Evolutionary conservation across 305 asterid genomes (phyloP), one percentile per base, ranked within the genome.

Genomic region (Rubia balearica): DNA sequence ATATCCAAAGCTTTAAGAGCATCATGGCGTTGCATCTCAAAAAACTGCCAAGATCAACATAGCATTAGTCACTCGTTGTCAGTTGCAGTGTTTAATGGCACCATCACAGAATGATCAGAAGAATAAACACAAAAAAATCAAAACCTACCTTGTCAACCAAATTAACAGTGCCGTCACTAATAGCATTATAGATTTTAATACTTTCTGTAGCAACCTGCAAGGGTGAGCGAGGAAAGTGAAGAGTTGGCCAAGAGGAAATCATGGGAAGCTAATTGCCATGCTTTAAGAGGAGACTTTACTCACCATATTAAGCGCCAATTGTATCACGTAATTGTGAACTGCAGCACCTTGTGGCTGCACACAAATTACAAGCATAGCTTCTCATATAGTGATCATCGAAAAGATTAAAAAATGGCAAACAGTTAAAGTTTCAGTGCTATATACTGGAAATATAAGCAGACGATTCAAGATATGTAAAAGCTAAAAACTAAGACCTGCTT

Each of bases 331-430:
- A 78, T 91, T 90, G 82, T 87, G 96, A 71, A 85, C 75, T 61
- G 96, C 90, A 63, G 97, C 97, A 81, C 99, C 99, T 78, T 95
- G 99, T 73, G 99, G 99, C 99, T 95, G 96, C 84, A 83, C 38
- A 76, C 76, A 57, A 14, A 70, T 77, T 70, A 82, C 56, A 56
- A 55, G 51, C 60, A 79, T 61, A 27, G 60, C 60, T 75, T 65
- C 74, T 75, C 77, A 68, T 59, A 5, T 48, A 45, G 16, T 60
- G 14, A 27, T 21, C 59, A 67, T 40, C 17, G 10, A 56, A 53
- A 41, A 45, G 22, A 46, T 11, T 13, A 4, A 56, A 27, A 14
- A 17, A 27, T 12, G 43, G 42, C 57, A 16, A 67, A 22, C 36
- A 13, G 62, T 53, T 24, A 43, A 55, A 19, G 45, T 11, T 4